Conservation (phyloP, 1,284 basidiomycete species). For the Apiotrichum laibachii region DNA sequence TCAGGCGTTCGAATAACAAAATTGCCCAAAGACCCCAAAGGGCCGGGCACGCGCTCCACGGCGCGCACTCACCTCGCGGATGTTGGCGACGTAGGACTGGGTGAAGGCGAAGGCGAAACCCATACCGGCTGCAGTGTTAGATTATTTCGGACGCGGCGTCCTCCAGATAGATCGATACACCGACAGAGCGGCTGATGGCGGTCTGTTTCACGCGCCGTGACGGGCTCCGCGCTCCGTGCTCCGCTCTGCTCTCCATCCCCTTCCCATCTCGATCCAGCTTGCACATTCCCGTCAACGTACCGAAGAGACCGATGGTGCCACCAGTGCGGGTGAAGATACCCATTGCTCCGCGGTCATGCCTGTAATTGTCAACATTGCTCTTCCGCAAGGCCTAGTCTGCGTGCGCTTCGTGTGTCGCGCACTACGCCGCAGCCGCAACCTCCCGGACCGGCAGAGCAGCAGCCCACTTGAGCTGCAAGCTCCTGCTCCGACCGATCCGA, state of each 20-base stretch:
- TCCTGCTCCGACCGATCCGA: background rate
- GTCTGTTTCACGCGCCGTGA: no score
- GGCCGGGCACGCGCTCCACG: background rate
- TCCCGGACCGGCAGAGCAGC: no score
- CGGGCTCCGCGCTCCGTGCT: no score
- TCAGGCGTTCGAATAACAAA: no score
- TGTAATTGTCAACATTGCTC: constrained; percentile 18
- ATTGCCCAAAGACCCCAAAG: no score
- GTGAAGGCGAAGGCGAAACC: constrained; percentile 82
- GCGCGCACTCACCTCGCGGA: constrained; percentile 56
- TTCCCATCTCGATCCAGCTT: background rate
- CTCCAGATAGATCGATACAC: no score
- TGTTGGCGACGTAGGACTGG: constrained; percentile 75
- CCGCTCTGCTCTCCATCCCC: no score
- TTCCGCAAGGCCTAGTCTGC: no score
- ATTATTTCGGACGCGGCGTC: background rate
- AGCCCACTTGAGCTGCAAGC: background rate
- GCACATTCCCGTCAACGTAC: constrained; percentile 54
- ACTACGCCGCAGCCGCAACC: no score
- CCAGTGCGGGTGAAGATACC: constrained; percentile 78
- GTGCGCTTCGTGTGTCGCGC: no score
- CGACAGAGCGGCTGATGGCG: no score
- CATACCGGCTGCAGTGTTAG: constrained; percentile 69
- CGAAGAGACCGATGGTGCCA: constrained; percentile 76
- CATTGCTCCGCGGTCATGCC: constrained; percentile 78